Evolutionary conservation across 164 flowering plant species (phyloP).

Genomic region (Malania oleifera): DNA sequence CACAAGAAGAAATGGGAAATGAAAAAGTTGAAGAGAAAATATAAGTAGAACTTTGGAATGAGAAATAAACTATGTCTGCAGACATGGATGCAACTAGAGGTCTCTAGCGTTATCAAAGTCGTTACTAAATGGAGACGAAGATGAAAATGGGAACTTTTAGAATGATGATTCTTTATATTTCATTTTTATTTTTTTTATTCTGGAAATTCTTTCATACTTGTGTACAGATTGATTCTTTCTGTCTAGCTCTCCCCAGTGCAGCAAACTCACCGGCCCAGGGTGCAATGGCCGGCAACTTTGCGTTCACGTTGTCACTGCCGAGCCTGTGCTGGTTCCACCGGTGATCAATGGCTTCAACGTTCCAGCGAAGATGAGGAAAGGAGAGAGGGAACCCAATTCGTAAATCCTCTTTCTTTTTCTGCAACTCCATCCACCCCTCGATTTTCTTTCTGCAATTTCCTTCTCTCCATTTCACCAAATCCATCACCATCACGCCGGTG

Average conservation of each 20-base stretch:
- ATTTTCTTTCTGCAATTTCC: conserved; percentile 48
- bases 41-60: too few species aligned
- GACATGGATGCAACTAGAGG: too few species aligned
- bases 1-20: too few species aligned
- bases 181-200: too few species aligned
- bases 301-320: conserved; percentile 74
- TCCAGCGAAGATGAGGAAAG: conserved; percentile 59
- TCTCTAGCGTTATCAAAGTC: too few species aligned
- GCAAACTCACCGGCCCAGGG: conserved; percentile 79
- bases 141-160: conserved; percentile 6
- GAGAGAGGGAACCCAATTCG: conserved; percentile 77
- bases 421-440: conserved; percentile 81
- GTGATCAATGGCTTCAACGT: conserved; percentile 67
- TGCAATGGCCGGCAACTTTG: conserved; percentile 66
- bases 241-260: conserved; percentile 86
- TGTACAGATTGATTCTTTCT: conserved; percentile 29
- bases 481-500: conserved; percentile 93
- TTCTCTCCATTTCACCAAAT: conserved; percentile 53
- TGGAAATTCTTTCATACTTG: too few species aligned
- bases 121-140: conserved; percentile 6
- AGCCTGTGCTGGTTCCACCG: conserved; percentile 89
- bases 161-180: too few species aligned
- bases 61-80: too few species aligned
- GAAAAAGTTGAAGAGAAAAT: too few species aligned
- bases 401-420: conserved; percentile 60